Evolutionary conservation across 257 asterid species (phyloP).

Genomic region (Anisodus tanguticus): DNA sequence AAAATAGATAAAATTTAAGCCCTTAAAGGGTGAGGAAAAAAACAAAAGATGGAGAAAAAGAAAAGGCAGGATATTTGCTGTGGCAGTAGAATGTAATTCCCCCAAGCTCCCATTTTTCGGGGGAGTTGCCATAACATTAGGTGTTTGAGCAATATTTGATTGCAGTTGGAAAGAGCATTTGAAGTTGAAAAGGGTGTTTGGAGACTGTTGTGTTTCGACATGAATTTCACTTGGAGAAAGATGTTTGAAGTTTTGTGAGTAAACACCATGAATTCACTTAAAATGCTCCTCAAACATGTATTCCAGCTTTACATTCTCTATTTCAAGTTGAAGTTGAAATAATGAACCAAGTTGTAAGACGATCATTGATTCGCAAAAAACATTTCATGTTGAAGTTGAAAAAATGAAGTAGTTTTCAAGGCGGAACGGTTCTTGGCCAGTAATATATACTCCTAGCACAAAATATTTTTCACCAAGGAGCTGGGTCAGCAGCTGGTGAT

Average conservation of each 20-base stretch:
- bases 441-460: neutral
- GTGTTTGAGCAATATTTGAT: neutral
- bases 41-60: neutral
- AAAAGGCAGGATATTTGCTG: neutral
- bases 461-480: neutral
- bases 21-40: neutral
- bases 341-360: neutral
- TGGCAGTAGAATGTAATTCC: neutral
- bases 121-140: neutral
- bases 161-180: neutral
- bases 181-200: neutral
- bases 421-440: neutral
- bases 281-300: neutral
- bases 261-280: neutral
- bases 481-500: neutral
- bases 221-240: neutral
- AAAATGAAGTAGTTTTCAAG: neutral
- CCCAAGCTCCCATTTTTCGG: neutral
- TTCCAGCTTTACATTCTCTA: neutral
- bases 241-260: neutral
- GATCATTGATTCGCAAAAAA: neutral
- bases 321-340: neutral
- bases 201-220: neutral
- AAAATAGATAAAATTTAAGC: conserved; percentile 22
- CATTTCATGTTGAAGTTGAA: neutral